Evolutionary conservation across 306 rosid species (phyloP).

Genomic region (Erythrophleum fordii): DNA sequence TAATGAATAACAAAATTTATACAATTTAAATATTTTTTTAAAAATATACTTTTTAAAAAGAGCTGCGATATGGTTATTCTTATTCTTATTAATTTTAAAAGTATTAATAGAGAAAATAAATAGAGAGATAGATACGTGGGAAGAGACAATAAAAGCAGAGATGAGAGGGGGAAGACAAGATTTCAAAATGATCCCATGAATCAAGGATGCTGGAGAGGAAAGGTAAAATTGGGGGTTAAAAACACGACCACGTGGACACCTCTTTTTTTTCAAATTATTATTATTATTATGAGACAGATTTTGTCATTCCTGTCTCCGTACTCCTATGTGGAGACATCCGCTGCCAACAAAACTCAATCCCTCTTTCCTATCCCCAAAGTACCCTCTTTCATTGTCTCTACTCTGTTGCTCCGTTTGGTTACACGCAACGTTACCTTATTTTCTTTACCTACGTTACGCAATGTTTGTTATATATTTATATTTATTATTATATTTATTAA

Average conservation of each 20-base stretch:
- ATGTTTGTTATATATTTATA: too few relatives aligned
- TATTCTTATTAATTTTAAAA: background rate
- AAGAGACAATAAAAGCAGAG: background rate
- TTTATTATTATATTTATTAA: too few relatives aligned
- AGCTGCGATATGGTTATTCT: too few relatives aligned
- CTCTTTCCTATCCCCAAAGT: background rate
- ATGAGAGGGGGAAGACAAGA: background rate
- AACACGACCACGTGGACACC: constrained; percentile 15
- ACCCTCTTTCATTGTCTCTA: background rate
- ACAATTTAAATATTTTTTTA: too few relatives aligned
- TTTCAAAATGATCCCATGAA: background rate
- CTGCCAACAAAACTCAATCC: background rate
- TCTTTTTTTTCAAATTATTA: background rate
- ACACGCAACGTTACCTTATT: too few relatives aligned
- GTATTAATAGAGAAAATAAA: too few relatives aligned
- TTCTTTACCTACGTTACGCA: too few relatives aligned
- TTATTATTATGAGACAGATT: background rate
- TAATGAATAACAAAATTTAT: too few relatives aligned
- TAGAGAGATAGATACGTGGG: background rate
- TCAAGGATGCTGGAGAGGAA: background rate
- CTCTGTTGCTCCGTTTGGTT: too few relatives aligned
- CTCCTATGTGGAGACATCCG: constrained; percentile 18
- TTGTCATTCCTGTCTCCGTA: background rate
- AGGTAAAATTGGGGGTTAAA: background rate
- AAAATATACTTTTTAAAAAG: too few relatives aligned